Evolutionary conservation across 495 filamentous ascomycete species (phyloP), one percentile per base, ranked within the genome.

Genomic region (Hyaloscypha variabilis): DNA sequence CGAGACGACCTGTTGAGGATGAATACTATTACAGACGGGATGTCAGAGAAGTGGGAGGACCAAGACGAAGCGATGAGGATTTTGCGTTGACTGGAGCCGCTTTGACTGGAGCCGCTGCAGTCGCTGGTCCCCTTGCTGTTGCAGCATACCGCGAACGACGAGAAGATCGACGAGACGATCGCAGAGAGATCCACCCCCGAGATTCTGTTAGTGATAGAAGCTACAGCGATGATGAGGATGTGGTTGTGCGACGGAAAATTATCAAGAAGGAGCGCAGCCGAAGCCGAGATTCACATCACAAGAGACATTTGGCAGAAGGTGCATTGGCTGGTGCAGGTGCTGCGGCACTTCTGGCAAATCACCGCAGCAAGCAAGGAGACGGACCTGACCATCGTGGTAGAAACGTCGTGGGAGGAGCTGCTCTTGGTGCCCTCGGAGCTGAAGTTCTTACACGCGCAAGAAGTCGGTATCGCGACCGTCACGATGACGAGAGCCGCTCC

Each of bases 221-320:
- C 19, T 74, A 71, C 52, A 76, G 72, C 58, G 74, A 76, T 54
- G 71, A 68, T 31, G 68, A 61, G n/a, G 63, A 69, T 56, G 67
- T 64, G 46, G 28, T 66, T 51, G 66, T 63, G 23, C 66, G 60
- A 58, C 71, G 71, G 61, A 66, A 66, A 54, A 66, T 73, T 42
- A 65, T 74, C 34, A 66, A 50, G 61, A 74, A 39, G 65, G 58
- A 62, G 69, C 69, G 71, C 3, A 65, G 60, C 59, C 34, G 53
- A 52, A 70, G 68, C 34, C 28, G 11, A 8, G 70, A 66, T 30
- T 61, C 85, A 66, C 88, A 92, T 54, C 90, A 87, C 73, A 85
- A 85, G 70, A 90, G 90, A 34, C 91, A 96, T 74, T 74, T 97
- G n/a, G 92, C 91, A 26, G 92, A 94, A 78, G 93, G 93, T 39